A percentile compares a stretch with the other conserved stretches of the same genome.
Evolutionary conservation across 192 early-diverging fungal species (phyloP).

Genomic region (Linnemannia schmuckeri): DNA sequence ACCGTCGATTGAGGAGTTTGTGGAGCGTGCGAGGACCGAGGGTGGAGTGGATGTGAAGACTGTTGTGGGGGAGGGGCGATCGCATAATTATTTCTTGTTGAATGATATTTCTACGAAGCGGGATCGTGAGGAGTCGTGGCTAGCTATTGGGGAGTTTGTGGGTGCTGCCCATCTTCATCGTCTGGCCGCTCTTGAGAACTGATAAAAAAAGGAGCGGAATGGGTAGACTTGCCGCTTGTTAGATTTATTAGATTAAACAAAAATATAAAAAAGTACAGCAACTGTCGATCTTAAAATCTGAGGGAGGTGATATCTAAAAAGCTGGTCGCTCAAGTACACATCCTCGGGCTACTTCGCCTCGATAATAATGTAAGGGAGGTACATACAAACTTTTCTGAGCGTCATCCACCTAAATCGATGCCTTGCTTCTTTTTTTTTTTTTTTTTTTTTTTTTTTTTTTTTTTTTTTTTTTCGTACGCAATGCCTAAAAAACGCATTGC

Average conservation of each 20-base stretch:
- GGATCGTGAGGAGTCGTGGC: slow-evolving; percentile 14
- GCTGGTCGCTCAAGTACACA: too few relatives aligned
- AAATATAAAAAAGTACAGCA: background rate
- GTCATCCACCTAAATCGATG: too few relatives aligned
- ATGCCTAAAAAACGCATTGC: too few relatives aligned
- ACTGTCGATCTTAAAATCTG: too few relatives aligned
- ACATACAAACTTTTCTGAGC: too few relatives aligned
- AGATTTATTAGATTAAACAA: background rate
- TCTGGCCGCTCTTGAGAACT: background rate
- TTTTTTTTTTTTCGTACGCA: too few relatives aligned
- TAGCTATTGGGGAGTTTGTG: slow-evolving; percentile 24
- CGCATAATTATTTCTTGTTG: slow-evolving; percentile 36
- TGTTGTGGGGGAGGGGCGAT: slow-evolving; percentile 18
- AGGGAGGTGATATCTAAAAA: too few relatives aligned
- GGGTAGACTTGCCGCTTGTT: background rate
- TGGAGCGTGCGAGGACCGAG: slow-evolving; percentile 18
- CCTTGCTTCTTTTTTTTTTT: too few relatives aligned
- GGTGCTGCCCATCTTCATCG: background rate
- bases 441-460: too few relatives aligned
- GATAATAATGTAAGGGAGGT: too few relatives aligned
- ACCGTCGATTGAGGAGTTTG: slow-evolving; percentile 38
- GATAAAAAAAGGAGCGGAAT: background rate
- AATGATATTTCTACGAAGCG: slow-evolving; percentile 24
- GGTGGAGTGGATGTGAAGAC: slow-evolving; percentile 19
- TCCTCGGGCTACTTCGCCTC: too few relatives aligned